Base-by-base conservation (phyloP, 495 filamentous ascomycete genomes). In the Glonium stellatum region DNA sequence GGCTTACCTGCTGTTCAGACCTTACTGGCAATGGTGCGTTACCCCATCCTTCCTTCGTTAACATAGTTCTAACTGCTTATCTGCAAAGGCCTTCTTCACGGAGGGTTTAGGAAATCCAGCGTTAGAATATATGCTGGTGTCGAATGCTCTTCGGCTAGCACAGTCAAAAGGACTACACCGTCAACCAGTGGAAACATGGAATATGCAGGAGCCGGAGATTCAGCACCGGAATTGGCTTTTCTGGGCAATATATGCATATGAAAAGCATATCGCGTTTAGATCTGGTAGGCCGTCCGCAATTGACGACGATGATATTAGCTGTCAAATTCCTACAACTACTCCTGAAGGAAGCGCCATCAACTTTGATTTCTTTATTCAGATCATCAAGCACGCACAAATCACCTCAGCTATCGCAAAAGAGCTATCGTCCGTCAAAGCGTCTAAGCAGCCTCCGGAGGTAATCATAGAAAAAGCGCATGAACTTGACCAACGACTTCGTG, bases 101-200 rank as follows among this genome's bases (percentile, higher is more conserved):
- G 60, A 63, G 25, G 56, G 47, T 1, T n/a, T 63, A 13, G 44
- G 60, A 1, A 37, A 34, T 18, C 60, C 60, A 15, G 22, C 25
- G 15, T 36, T 63, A 11, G 60, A 63, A 35, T 59, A 63, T 18
- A 63, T 63, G 60, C 55, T 63, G 9, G 25, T 21, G 10, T 41
- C 42, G 19, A 59, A 39, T 15, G 42, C 60, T 35, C 13, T 46
- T 18, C 55, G 55, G 4, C 23, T 63, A 10, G 60, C 60, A 4
- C 55, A 58, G 19, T 52, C 60, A 39, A 63, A 63, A 42, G 60
- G 60, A 23, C 60, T 63, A 31, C 60, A 63, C 48, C 55, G 21
- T 36, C 60, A 59, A 23, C 25, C 49, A 23, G 23, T 25, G 18
- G 8, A n/a, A 4, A 44, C 46, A 12, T 63, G 60, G 55, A 51